phyloP scores from a whole-genome alignment of 306 rosid genomes.

The Chamaecrista fasciculata region DNA sequence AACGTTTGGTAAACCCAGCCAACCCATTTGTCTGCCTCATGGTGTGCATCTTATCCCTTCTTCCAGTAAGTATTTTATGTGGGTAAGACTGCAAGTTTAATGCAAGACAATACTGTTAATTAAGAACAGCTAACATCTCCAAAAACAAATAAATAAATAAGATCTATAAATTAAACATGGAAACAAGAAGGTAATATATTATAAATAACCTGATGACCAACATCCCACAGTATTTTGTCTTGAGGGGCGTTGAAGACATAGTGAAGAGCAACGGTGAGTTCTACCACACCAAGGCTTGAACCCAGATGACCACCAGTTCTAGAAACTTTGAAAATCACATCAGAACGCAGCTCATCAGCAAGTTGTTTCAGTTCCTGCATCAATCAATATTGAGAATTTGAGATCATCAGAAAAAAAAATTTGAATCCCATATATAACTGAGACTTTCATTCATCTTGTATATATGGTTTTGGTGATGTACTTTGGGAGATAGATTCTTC shows the following conservation, averaged over 20 bases:
- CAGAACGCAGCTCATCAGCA: constrained; percentile 82
- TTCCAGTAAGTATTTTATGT: constrained; percentile 90
- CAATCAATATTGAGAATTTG: constrained; percentile 20
- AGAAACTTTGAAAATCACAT: constrained; percentile 89
- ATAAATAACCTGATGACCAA: constrained; percentile 99
- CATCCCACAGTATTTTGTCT: constrained; percentile 90
- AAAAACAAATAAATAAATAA: background rate
- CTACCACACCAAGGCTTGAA: constrained; percentile 92
- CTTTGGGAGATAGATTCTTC: constrained; percentile 91
- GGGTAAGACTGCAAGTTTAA: constrained; percentile 73
- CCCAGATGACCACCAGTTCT: constrained; percentile 95
- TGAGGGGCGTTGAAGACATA: constrained; percentile 86
- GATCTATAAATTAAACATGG: background rate
- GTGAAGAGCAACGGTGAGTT: constrained; percentile 93
- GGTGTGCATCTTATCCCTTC: constrained; percentile 85
- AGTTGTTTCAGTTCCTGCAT: constrained; percentile 84
- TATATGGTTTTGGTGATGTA: constrained; percentile 20
- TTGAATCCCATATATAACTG: background rate
- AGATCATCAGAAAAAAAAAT: background rate
- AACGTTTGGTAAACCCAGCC: constrained; percentile 82
- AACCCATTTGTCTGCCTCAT: constrained; percentile 87
- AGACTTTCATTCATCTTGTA: background rate
- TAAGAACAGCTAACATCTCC: constrained; percentile 1
- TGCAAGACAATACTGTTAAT: constrained; percentile 9
- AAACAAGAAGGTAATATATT: constrained; percentile 7